Conservation (phyloP, 2,329 filamentous ascomycete genomes). For the Colletotrichum musae region DNA sequence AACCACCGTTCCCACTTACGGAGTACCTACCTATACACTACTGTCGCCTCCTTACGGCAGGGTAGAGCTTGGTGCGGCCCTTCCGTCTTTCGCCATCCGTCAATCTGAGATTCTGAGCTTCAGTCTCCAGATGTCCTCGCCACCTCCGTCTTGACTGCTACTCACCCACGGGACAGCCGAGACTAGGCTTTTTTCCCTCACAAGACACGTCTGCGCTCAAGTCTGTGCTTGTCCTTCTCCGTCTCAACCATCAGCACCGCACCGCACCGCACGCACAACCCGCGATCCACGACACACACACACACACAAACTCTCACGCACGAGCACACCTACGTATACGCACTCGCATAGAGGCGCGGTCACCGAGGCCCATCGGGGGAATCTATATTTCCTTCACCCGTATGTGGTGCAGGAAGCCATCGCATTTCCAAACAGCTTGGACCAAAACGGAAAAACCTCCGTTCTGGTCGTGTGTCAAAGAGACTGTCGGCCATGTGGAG, state of each 20-base stretch:
- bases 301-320: not conserved
- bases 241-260: slow-evolving; percentile 33
- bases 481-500: slow-evolving; percentile 41
- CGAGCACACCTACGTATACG: not conserved
- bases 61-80: slow-evolving; percentile 2
- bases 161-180: slow-evolving; percentile 28
- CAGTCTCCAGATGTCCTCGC: not conserved
- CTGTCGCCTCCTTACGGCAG: slow-evolving; percentile 13
- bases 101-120: too few relatives aligned
- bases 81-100: not conserved
- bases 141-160: not conserved
- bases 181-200: slow-evolving; percentile 7
- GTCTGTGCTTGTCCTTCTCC: slow-evolving; percentile 21
- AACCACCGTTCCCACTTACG: slow-evolving; percentile 1
- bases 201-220: slow-evolving; percentile 5
- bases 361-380: slow-evolving; percentile 12
- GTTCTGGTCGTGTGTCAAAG: slow-evolving; percentile 34
- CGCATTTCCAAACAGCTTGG: slow-evolving; percentile 34
- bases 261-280: slow-evolving; percentile 12
- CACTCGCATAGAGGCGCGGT: too few relatives aligned
- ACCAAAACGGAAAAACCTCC: slow-evolving; percentile 38
- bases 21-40: too few relatives aligned
- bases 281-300: slow-evolving; percentile 4
- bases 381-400: slow-evolving; percentile 15
- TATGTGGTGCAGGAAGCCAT: not conserved